Evolutionary conservation across 2,329 filamentous ascomycete species (phyloP), one percentile per base, ranked within the genome.

Genomic region (Bretziella fagacearum): DNA sequence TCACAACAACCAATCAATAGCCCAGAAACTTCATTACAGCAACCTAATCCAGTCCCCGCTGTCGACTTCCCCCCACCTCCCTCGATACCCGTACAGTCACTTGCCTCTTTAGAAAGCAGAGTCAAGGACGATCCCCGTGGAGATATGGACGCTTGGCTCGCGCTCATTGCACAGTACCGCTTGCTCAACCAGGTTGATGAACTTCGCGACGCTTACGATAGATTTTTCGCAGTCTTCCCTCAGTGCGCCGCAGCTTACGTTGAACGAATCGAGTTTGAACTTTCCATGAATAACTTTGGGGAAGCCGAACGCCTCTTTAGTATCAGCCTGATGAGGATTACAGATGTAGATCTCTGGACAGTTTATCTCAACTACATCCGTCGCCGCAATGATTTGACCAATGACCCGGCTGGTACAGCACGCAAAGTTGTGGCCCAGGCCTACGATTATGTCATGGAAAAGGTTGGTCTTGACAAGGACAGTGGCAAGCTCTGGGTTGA

Each of bases 351-450:
- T 52, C 73, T 98, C 17, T 98, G 87, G 85, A 85, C 82, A 5
- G 74, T 86, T 26, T 98, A 98, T 60, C 76, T 98, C 52, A 86
- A 95, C 62, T 95, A 96, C 60, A 84, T 96, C 52, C 84, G 91
- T 46, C 81, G 91, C 41, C 76, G 84, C 53, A 91, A 95, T 61
- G 89, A 93, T 54, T 67, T 96, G 50, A 66, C 59, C 46, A 85
- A 81, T 56, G 91, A 96, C 58, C 68, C 79, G 1, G 75, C 73
- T 30, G 84, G 84, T 17, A 69, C 78, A 53, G 83, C 85, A 41
- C 82, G 91, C 51, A 73, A 77, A 53, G 82, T 81, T 6, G 80
- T 98, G 48, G 80, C 78, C 17, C 79, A 85, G 53, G 84, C 86
- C 2, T 98, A 95, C 62, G 86, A 96, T 53, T 86, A 94, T 57